phyloP scores from a whole-genome alignment of 2,329 filamentous ascomycete species.

The Aspergillus nomiae region DNA sequence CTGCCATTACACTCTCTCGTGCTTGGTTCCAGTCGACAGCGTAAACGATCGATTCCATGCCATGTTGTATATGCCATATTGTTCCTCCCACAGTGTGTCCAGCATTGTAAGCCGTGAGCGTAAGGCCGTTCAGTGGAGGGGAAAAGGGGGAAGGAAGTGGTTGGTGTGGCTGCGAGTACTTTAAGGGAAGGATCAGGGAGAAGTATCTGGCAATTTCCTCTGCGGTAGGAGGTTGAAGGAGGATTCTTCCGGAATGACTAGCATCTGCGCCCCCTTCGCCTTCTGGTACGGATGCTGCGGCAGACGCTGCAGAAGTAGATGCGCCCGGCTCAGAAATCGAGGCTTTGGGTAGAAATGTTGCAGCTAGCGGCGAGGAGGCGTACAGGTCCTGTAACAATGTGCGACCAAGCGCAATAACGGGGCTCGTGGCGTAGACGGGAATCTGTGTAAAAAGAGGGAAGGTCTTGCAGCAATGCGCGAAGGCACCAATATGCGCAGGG shows the following conservation, averaged over 20 bases:
- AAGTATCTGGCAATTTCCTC: constrained; percentile 95
- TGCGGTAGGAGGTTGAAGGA: constrained; percentile 70
- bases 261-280: constrained; percentile 34
- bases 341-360: constrained; percentile 74
- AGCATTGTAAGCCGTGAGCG: constrained; percentile 94
- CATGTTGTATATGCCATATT: constrained; percentile 98
- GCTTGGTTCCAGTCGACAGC: constrained; percentile 98
- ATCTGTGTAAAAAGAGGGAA: constrained; percentile 89
- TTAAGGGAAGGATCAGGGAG: constrained; percentile 83
- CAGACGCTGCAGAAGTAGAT: constrained; percentile 46
- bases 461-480: constrained; percentile 95
- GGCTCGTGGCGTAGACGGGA: constrained; percentile 90
- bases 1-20: constrained; percentile 91
- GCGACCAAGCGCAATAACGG: constrained; percentile 89
- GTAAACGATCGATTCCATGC: constrained; percentile 94
- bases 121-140: constrained; percentile 84
- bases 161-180: constrained; percentile 95
- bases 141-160: constrained; percentile 85
- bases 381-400: constrained; percentile 92
- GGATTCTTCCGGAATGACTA: constrained; percentile 45
- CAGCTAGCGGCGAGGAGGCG: constrained; percentile 81
- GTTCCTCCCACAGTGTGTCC: constrained; percentile 95
- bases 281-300: constrained; percentile 31
- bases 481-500: constrained; percentile 85
- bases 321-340: constrained; percentile 63